phyloP scores from a whole-genome alignment of 495 filamentous ascomycete species.

The Xylaria telfairii region DNA sequence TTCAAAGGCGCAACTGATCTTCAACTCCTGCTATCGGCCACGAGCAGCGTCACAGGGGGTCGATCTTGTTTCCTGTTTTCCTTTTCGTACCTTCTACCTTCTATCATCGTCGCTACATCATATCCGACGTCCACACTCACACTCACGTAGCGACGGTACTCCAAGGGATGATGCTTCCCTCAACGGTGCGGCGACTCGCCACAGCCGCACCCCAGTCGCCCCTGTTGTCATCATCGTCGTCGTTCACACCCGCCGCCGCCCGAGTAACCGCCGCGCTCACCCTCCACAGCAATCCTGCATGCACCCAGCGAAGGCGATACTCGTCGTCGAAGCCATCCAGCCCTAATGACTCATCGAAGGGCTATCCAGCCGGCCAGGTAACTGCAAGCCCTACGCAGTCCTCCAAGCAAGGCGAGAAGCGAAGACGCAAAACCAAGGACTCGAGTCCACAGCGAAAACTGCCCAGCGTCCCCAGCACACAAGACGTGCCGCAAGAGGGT shows the following conservation, averaged over 20 bases:
- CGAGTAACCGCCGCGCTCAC: constrained; percentile 43
- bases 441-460: constrained; percentile 37
- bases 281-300: constrained; percentile 45
- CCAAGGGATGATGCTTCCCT: constrained; percentile 55
- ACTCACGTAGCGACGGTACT: neutral
- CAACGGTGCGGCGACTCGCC: constrained; percentile 56
- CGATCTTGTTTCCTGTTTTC: constrained; percentile 10
- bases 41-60: constrained; percentile 7
- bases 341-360: constrained; percentile 56
- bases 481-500: constrained; percentile 79
- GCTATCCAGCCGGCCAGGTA: constrained; percentile 49
- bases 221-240: constrained; percentile 47
- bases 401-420: constrained; percentile 52
- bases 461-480: constrained; percentile 79
- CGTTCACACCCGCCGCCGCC: constrained; percentile 43
- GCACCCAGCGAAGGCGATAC: constrained; percentile 53
- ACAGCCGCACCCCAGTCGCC: constrained; percentile 50
- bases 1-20: constrained; percentile 9
- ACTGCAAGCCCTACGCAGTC: constrained; percentile 46
- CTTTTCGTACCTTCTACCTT: too few relatives aligned
- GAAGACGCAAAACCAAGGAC: constrained; percentile 52
- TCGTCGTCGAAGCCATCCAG: constrained; percentile 66
- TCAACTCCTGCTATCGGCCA: constrained; percentile 20
- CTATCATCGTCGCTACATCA: neutral
- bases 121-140: neutral